Conservation (phyloP, 2,329 filamentous ascomycete genomes). For the Colletotrichum scovillei region DNA sequence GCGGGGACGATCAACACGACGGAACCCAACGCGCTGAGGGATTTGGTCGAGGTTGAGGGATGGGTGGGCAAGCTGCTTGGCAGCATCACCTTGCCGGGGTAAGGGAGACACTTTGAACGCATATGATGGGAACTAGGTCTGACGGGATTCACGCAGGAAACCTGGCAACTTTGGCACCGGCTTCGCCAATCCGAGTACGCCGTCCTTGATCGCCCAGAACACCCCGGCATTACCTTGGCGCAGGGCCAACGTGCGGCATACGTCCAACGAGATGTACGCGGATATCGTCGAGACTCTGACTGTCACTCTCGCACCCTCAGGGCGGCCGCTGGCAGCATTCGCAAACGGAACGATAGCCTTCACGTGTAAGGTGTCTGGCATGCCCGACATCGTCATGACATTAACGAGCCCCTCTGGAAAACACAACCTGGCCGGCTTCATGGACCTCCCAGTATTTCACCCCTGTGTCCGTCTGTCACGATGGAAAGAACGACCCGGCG, state of each 20-base stretch:
- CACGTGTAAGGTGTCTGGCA: conserved; percentile 92
- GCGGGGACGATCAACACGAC: conserved; percentile 89
- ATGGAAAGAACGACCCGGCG: conserved; percentile 89
- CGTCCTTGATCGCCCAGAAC: conserved; percentile 57
- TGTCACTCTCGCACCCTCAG: conserved; percentile 91
- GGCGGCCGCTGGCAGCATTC: conserved; percentile 85
- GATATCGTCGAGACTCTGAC: conserved; percentile 92
- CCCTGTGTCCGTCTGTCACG: conserved; percentile 91
- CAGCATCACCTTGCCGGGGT: conserved; percentile 86
- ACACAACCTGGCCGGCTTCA: conserved; percentile 77
- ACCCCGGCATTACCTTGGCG: conserved; percentile 83
- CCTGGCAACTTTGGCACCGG: conserved; percentile 48
- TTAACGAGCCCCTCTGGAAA: conserved; percentile 86
- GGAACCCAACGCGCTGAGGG: conserved; percentile 90
- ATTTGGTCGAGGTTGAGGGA: conserved; percentile 91
- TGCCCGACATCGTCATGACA: conserved; percentile 88
- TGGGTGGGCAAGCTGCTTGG: conserved; percentile 90
- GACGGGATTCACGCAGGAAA: conserved; percentile 48
- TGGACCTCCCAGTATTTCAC: conserved; percentile 94
- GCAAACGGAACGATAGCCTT: conserved; percentile 95
- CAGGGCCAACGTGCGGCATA: conserved; percentile 91
- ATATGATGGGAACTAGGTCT: neutral
- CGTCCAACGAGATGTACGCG: conserved; percentile 96
- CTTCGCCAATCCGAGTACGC: conserved; percentile 51
- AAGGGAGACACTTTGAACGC: conserved; percentile 37